Evolutionary conservation across 2,329 filamentous ascomycete genomes (phyloP).

Genomic region (Sclerotinia nivalis): DNA sequence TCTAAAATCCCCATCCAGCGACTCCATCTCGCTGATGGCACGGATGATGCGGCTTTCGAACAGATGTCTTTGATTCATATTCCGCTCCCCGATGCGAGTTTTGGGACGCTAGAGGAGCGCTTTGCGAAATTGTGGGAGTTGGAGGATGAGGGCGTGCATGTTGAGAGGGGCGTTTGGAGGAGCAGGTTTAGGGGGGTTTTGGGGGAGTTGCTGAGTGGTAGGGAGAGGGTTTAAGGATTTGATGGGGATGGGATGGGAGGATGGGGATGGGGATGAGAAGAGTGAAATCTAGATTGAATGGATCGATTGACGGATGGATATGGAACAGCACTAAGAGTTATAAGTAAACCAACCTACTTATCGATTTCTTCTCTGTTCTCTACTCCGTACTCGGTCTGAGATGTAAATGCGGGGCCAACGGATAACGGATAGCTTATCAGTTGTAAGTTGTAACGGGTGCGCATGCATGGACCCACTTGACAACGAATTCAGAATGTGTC

Average conservation of each 20-base stretch:
- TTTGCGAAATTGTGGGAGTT: not conserved
- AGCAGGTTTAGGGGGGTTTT: not conserved
- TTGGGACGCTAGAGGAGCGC: not conserved
- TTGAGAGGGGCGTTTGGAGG: not conserved
- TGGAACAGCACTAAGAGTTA: too few relatives aligned
- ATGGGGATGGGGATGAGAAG: not conserved
- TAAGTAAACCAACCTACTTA: too few relatives aligned
- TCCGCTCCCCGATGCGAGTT: not conserved
- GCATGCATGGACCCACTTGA: not conserved
- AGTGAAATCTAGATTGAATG: not conserved
- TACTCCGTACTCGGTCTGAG: not conserved
- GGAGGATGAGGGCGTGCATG: constrained; percentile 5
- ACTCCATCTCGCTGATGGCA: not conserved
- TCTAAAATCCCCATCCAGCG: not conserved
- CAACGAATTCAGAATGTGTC: not conserved
- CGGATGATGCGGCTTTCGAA: not conserved
- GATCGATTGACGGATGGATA: too few relatives aligned
- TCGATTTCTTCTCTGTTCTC: not conserved
- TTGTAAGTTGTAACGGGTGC: too few relatives aligned
- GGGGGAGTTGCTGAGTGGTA: not conserved
- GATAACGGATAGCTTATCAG: too few relatives aligned
- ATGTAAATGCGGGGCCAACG: not conserved
- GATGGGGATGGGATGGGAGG: not conserved
- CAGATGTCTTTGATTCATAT: not conserved
- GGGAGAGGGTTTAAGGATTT: not conserved